Evolutionary conservation across 2,329 filamentous ascomycete species (phyloP).

Genomic region (Aureobasidium mangrovei): DNA sequence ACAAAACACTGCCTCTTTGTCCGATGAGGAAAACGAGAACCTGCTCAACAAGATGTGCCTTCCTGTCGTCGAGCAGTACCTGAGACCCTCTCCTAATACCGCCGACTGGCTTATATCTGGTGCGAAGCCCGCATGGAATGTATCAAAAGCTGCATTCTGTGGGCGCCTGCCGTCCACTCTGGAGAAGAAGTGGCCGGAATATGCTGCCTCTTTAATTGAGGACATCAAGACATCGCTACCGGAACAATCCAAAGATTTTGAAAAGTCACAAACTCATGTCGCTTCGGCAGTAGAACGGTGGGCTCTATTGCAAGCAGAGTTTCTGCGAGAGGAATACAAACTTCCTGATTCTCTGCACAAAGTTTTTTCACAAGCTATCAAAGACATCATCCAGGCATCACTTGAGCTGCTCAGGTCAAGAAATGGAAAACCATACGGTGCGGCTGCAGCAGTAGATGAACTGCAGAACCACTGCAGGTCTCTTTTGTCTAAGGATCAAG

Average conservation of each 20-base stretch:
- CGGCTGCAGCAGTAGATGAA: slow-evolving; percentile 49
- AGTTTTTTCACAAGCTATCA: slow-evolving; percentile 29
- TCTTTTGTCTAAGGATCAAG: slow-evolving; percentile 32
- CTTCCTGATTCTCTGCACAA: slow-evolving; percentile 18
- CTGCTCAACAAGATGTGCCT: slow-evolving; percentile 41
- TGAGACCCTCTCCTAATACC: slow-evolving; percentile 38
- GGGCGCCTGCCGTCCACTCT: slow-evolving; percentile 27
- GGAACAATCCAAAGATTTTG: slow-evolving; percentile 70
- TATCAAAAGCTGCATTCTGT: slow-evolving; percentile 23
- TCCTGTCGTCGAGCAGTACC: slow-evolving; percentile 46
- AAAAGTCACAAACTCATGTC: slow-evolving; percentile 61
- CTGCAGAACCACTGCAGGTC: slow-evolving; percentile 38
- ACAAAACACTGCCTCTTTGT: slow-evolving; percentile 30
- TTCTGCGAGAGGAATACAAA: slow-evolving; percentile 25
- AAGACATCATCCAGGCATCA: slow-evolving; percentile 40
- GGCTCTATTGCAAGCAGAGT: slow-evolving; percentile 44
- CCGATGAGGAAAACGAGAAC: slow-evolving; percentile 37
- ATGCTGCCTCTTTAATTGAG: slow-evolving; percentile 55
- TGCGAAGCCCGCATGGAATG: slow-evolving; percentile 36
- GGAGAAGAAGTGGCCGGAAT: slow-evolving; percentile 49
- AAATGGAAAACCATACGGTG: slow-evolving; percentile 60
- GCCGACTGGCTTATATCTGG: slow-evolving; percentile 44
- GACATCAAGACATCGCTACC: slow-evolving; percentile 67
- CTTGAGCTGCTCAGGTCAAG: slow-evolving; percentile 42
- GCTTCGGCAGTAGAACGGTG: slow-evolving; percentile 57